phyloP scores from a whole-genome alignment of 306 rosid genomes.

The Spatholobus suberectus region DNA sequence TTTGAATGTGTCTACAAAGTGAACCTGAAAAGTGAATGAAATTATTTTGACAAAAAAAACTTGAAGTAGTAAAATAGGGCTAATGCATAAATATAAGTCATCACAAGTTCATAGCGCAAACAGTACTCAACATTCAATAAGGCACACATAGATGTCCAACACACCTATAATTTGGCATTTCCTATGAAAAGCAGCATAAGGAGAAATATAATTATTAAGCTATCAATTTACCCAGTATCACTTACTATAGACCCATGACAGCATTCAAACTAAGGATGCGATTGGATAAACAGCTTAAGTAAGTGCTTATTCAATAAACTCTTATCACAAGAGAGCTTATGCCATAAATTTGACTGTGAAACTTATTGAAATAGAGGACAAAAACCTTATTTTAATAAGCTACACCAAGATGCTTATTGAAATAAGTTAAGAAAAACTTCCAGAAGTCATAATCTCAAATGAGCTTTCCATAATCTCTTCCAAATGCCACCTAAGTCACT shows the following conservation, averaged over 20 bases:
- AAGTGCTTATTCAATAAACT: neutral
- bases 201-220: neutral
- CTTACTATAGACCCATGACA: neutral
- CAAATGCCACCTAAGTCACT: neutral
- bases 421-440: neutral
- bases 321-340: neutral
- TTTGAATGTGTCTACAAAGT: conserved; percentile 76
- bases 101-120: neutral
- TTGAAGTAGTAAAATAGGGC: neutral
- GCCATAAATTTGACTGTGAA: neutral
- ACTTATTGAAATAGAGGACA: neutral
- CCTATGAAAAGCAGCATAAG: neutral
- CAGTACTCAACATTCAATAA: conserved; percentile 6
- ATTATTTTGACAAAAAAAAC: neutral
- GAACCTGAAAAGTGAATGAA: conserved; percentile 64
- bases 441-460: neutral
- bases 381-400: neutral
- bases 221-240: neutral
- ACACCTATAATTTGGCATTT: neutral
- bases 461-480: neutral
- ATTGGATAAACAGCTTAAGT: neutral
- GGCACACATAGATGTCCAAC: neutral
- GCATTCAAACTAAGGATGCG: neutral
- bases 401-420: neutral
- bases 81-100: conserved; percentile 25